Evolutionary conservation across 2,329 filamentous ascomycete species (phyloP).

Genomic region (Periconia sp.): DNA sequence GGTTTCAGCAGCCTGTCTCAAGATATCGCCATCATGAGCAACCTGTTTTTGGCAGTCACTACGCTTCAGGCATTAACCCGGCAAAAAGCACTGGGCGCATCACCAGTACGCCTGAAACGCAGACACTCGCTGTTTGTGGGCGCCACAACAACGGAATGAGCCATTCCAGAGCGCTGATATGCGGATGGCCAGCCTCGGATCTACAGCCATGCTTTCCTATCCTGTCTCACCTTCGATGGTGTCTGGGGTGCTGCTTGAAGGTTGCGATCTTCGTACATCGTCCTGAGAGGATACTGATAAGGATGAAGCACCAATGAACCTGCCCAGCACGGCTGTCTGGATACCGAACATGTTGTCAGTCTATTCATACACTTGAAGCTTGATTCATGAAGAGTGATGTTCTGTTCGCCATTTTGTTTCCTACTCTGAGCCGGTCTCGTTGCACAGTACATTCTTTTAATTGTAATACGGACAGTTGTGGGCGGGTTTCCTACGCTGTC

Average conservation of each 20-base stretch:
- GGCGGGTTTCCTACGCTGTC: conserved; percentile 6
- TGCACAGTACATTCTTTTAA: conserved; percentile 3
- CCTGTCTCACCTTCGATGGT: conserved; percentile 10
- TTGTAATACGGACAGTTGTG: conserved; percentile 5
- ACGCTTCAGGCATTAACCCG: not conserved
- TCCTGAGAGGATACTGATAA: conserved; percentile 13
- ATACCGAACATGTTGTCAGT: conserved; percentile 2
- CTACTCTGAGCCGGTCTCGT: conserved; percentile 1
- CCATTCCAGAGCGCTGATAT: not conserved
- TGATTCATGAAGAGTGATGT: conserved; percentile 2
- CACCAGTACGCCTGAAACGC: not conserved
- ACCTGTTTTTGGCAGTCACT: not conserved
- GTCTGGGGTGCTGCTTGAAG: conserved; percentile 1
- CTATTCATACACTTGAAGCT: conserved; percentile 1
- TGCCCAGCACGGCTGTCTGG: conserved; percentile 3
- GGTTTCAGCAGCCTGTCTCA: not conserved
- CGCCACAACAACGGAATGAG: not conserved
- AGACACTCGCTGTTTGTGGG: not conserved
- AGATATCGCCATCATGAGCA: not conserved
- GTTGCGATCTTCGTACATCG: not conserved
- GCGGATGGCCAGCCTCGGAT: not conserved
- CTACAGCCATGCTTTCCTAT: conserved; percentile 6
- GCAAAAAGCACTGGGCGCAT: not conserved
- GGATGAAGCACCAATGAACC: conserved; percentile 9
- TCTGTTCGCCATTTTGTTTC: conserved; percentile 1